These are phyloP conservation scores for Neurospora pannonica DNA, from an alignment of 495 filamentous ascomycete genomes.

Conservation along the genomic window DNA sequence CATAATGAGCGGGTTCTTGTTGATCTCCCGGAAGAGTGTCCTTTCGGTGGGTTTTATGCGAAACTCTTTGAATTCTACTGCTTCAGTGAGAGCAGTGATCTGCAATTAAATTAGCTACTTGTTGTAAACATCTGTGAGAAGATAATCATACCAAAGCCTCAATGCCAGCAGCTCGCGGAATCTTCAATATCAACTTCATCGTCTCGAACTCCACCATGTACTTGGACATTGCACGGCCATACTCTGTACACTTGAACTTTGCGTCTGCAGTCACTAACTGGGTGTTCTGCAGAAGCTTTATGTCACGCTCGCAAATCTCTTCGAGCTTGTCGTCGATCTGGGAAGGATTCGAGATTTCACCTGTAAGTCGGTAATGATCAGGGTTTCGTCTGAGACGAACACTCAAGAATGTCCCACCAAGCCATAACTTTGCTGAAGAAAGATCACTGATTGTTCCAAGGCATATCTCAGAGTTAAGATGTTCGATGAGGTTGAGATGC, in stretches of 20 bases:
- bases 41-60: slow-evolving; percentile 66
- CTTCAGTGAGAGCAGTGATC: slow-evolving; percentile 43
- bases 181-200: slow-evolving; percentile 64
- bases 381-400: slow-evolving; percentile 77
- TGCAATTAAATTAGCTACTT: slow-evolving; percentile 34
- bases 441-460: slow-evolving; percentile 68
- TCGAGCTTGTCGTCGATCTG: slow-evolving; percentile 62
- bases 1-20: slow-evolving; percentile 60
- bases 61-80: slow-evolving; percentile 65
- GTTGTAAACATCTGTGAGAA: background rate
- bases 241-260: slow-evolving; percentile 58
- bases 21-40: slow-evolving; percentile 69
- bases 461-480: slow-evolving; percentile 89
- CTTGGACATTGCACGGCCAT: slow-evolving; percentile 83
- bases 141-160: slow-evolving; percentile 57
- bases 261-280: slow-evolving; percentile 45
- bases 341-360: slow-evolving; percentile 29
- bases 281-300: slow-evolving; percentile 55
- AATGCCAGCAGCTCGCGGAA: slow-evolving; percentile 51
- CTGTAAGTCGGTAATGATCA: slow-evolving; percentile 63
- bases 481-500: slow-evolving; percentile 81
- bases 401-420: slow-evolving; percentile 77
- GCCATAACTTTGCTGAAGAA: slow-evolving; percentile 69
- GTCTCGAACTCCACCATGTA: slow-evolving; percentile 89
- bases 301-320: slow-evolving; percentile 71